phyloP scores from a whole-genome alignment of 768 basidiomycete genomes.

The Leccinum truebloodii region DNA sequence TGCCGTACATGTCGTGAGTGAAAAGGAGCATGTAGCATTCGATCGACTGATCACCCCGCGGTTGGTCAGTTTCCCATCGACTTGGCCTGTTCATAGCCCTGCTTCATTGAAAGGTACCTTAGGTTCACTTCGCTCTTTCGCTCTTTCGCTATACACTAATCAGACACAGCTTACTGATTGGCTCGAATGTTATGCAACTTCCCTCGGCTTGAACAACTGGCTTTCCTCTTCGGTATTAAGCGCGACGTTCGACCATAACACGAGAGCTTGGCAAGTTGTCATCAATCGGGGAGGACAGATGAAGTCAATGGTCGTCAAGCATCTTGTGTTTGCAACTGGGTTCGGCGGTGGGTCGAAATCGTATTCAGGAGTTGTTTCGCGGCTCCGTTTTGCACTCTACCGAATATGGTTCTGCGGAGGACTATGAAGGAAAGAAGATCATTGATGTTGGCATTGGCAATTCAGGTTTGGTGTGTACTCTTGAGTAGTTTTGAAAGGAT shows the following conservation, averaged over 20 bases:
- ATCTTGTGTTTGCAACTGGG: constrained; percentile 60
- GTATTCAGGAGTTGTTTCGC: constrained; percentile 46
- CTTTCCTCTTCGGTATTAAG: constrained; percentile 42
- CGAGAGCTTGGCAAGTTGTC: constrained; percentile 43
- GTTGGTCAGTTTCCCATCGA: constrained; percentile 47
- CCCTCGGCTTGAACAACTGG: constrained; percentile 66
- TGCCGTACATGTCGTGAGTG: constrained; percentile 55
- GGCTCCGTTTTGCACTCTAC: constrained; percentile 57
- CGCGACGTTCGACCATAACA: constrained; percentile 36
- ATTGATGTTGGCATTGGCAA: constrained; percentile 65
- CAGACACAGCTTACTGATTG: constrained; percentile 53
- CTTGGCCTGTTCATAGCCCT: constrained; percentile 53
- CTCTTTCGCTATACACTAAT: background rate
- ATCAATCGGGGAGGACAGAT: constrained; percentile 33
- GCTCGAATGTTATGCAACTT: constrained; percentile 59
- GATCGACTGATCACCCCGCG: background rate
- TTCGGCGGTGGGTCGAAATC: constrained; percentile 22
- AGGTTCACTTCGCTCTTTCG: background rate
- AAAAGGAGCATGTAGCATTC: background rate
- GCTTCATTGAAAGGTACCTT: constrained; percentile 44
- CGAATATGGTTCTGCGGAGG: constrained; percentile 44
- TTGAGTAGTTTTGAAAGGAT: background rate
- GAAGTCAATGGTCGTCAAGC: constrained; percentile 42
- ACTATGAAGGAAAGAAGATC: constrained; percentile 59
- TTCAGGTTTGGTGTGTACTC: constrained; percentile 40